Evolutionary conservation across 805 yeast genomes (phyloP).

Genomic region (Wickerhamomyces subpelliculosus): DNA sequence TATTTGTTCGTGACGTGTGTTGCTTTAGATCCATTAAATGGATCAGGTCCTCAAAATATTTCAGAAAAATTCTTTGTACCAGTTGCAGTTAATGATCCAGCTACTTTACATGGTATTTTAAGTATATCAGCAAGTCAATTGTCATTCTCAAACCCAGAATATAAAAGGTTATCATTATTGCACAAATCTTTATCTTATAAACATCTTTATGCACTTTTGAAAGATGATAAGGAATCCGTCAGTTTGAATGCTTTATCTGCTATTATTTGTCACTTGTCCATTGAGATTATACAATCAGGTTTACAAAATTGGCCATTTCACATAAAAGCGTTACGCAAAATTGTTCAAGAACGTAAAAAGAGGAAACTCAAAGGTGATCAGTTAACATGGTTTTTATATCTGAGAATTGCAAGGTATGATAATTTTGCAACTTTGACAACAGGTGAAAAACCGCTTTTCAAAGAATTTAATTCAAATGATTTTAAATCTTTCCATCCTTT

Average conservation of each 20-base stretch:
- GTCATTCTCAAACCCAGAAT: slow-evolving; percentile 5
- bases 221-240: slow-evolving; percentile 1
- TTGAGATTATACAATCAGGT: slow-evolving; percentile 8
- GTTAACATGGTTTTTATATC: slow-evolving; percentile 7
- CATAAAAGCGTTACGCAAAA: slow-evolving; percentile 6
- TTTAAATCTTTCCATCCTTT: slow-evolving; percentile 7
- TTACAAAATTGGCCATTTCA: slow-evolving; percentile 8
- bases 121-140: slow-evolving; percentile 10
- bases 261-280: slow-evolving; percentile 9
- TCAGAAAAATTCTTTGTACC: slow-evolving; percentile 11
- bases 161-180: slow-evolving; percentile 2
- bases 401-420: slow-evolving; percentile 10
- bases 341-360: slow-evolving; percentile 3
- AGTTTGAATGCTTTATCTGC: slow-evolving; percentile 7
- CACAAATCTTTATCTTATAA: slow-evolving; percentile 10
- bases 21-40: slow-evolving; percentile 8
- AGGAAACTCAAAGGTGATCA: slow-evolving; percentile 4
- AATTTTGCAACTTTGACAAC: slow-evolving; percentile 9
- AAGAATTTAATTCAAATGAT: background rate
- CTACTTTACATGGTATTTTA: slow-evolving; percentile 9
- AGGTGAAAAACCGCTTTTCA: slow-evolving; percentile 8
- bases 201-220: slow-evolving; percentile 5
- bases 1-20: slow-evolving; percentile 7
- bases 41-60: slow-evolving; percentile 9
- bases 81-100: slow-evolving; percentile 8